These are phyloP conservation scores for Alloteropsis angusta DNA, from an alignment of 202 grass and related monocot species.

Conservation along the genomic window DNA sequence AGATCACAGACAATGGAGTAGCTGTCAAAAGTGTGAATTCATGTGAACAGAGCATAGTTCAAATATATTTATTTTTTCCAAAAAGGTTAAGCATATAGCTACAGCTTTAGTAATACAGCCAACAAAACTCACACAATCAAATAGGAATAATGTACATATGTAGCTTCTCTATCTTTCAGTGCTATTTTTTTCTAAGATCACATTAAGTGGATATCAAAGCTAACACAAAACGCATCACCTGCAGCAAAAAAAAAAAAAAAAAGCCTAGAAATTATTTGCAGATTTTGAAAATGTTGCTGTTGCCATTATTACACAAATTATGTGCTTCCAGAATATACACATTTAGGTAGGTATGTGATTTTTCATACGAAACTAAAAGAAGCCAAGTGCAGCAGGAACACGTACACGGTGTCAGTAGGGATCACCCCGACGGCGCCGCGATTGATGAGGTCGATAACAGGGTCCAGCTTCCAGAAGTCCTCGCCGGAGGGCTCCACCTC, in stretches of 20 bases:
- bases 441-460: constrained; percentile 62
- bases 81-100: background rate
- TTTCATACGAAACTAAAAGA: background rate
- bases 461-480: constrained; percentile 79
- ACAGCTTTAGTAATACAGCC: background rate
- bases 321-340: background rate
- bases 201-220: background rate
- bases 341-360: background rate
- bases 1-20: constrained; percentile 83
- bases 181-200: background rate
- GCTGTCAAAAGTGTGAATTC: constrained; percentile 29
- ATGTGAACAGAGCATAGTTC: background rate
- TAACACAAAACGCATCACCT: background rate
- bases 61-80: background rate
- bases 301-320: background rate
- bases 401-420: constrained; percentile 89
- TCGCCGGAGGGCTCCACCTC: constrained; percentile 61
- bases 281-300: background rate
- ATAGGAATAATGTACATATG: background rate
- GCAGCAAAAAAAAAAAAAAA: too few species aligned
- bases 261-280: background rate
- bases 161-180: background rate
- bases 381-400: background rate
- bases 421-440: constrained; percentile 76
- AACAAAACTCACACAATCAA: background rate